These are phyloP conservation scores for Chrysoporthe cubensis DNA, from an alignment of 2,329 filamentous ascomycete species.

Conservation along the genomic window DNA sequence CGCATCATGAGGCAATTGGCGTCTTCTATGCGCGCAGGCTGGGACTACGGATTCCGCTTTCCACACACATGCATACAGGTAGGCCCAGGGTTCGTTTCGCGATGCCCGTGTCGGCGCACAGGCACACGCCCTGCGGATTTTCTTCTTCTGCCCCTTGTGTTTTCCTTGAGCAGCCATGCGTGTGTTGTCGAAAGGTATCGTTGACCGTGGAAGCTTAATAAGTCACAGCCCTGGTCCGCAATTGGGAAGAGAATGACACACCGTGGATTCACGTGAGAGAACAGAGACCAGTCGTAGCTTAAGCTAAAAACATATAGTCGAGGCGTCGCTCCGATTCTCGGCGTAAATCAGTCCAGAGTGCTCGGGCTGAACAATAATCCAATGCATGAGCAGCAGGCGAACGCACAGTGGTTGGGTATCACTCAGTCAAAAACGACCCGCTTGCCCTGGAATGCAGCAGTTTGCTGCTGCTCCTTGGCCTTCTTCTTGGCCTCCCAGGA, in stretches of 20 bases:
- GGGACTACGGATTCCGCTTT: not conserved
- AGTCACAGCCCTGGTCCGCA: no score
- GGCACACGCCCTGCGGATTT: no score
- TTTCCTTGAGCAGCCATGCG: not conserved
- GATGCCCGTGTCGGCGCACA: not conserved
- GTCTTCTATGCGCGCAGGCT: no score
- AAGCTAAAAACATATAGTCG: no score
- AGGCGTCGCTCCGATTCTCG: not conserved
- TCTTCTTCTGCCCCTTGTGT: no score
- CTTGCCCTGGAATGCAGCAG: constrained; percentile 56
- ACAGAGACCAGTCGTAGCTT: no score
- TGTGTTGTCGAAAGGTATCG: not conserved
- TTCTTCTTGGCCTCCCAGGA: constrained; percentile 68
- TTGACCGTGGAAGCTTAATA: no score
- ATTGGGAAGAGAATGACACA: no score
- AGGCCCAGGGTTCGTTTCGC: not conserved
- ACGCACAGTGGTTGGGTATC: constrained; percentile 22
- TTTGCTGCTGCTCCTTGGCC: constrained; percentile 60
- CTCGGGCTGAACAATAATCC: not conserved
- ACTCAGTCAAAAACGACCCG: constrained; percentile 62
- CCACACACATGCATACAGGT: not conserved
- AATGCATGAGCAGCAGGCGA: no score
- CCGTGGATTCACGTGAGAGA: no score
- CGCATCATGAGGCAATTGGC: not conserved
- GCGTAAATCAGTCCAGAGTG: not conserved